Conservation (phyloP, 306 rosid genomes). For the Quercus agrifolia region DNA sequence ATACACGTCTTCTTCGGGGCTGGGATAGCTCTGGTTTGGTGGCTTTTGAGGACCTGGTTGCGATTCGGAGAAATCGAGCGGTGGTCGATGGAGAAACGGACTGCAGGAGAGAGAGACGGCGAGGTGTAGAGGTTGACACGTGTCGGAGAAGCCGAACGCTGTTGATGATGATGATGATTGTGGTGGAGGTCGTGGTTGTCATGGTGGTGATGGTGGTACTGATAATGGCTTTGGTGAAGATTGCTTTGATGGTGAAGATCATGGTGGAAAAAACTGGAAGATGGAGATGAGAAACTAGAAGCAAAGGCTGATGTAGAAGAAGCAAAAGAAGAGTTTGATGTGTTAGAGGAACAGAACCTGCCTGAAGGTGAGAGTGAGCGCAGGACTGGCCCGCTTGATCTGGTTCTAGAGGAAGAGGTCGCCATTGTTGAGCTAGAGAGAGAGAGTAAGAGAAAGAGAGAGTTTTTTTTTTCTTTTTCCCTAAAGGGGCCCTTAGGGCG, state of each 20-base stretch:
- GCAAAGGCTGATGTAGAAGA: conserved; percentile 70
- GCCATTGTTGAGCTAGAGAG: conserved; percentile 36
- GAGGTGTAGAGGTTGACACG: conserved; percentile 67
- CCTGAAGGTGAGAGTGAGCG: conserved; percentile 76
- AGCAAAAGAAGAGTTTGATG: conserved; percentile 40
- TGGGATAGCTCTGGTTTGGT: conserved; percentile 43
- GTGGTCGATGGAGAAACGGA: conserved; percentile 72
- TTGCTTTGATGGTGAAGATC: conserved; percentile 16
- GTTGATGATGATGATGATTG: conserved; percentile 32
- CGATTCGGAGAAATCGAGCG: conserved; percentile 82
- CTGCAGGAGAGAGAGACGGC: conserved; percentile 40
- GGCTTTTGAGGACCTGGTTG: conserved; percentile 49
- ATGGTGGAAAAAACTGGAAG: conserved; percentile 43
- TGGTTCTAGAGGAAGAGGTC: conserved; percentile 47
- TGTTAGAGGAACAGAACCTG: conserved; percentile 49
- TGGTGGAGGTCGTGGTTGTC: neutral
- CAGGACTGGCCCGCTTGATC: conserved; percentile 68
- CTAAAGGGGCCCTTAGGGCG: conserved; percentile 52
- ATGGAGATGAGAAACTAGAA: conserved; percentile 50
- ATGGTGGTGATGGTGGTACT: conserved; percentile 5
- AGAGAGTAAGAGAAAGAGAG: neutral
- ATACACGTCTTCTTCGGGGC: conserved; percentile 66
- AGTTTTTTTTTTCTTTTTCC: neutral
- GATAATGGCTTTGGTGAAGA: neutral
- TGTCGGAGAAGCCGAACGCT: conserved; percentile 73